Evolutionary conservation across 768 basidiomycete genomes (phyloP).

Genomic region (Leccinum obscurum): DNA sequence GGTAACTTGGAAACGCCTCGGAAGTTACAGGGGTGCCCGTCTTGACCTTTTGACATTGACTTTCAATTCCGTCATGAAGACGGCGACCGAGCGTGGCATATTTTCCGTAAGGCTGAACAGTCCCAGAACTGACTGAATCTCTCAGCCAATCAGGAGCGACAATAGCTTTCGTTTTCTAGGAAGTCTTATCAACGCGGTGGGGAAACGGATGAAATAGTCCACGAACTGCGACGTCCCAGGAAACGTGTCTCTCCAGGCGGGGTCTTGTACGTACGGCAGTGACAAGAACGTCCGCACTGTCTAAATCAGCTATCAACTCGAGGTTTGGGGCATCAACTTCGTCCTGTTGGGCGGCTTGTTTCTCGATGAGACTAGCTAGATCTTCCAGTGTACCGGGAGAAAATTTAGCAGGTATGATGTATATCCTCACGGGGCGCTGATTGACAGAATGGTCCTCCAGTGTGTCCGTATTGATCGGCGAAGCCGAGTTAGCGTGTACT

Average conservation of each 20-base stretch:
- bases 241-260: constrained; percentile 68
- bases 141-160: constrained; percentile 74
- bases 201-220: background rate
- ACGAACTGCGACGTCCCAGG: constrained; percentile 66
- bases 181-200: constrained; percentile 1
- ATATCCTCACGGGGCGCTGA: constrained; percentile 18
- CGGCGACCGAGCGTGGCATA: constrained; percentile 56
- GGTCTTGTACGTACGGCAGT: constrained; percentile 66
- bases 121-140: constrained; percentile 50
- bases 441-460: constrained; percentile 4
- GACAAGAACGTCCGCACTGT: constrained; percentile 63
- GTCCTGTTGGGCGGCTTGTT: background rate
- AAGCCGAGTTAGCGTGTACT: background rate
- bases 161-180: constrained; percentile 63
- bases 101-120: constrained; percentile 47
- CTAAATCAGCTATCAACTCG: constrained; percentile 39
- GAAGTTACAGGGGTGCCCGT: background rate
- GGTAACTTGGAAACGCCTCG: background rate
- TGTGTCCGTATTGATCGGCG: constrained; percentile 6
- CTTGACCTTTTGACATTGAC: constrained; percentile 40
- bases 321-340: constrained; percentile 18
- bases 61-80: constrained; percentile 46
- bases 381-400: constrained; percentile 17
- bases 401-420: constrained; percentile 37
- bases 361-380: constrained; percentile 30